A percentile compares a stretch with the other conserved stretches of the same genome.
phyloP scores from a whole-genome alignment of 805 yeast genomes.

The Starmera amethionina region DNA sequence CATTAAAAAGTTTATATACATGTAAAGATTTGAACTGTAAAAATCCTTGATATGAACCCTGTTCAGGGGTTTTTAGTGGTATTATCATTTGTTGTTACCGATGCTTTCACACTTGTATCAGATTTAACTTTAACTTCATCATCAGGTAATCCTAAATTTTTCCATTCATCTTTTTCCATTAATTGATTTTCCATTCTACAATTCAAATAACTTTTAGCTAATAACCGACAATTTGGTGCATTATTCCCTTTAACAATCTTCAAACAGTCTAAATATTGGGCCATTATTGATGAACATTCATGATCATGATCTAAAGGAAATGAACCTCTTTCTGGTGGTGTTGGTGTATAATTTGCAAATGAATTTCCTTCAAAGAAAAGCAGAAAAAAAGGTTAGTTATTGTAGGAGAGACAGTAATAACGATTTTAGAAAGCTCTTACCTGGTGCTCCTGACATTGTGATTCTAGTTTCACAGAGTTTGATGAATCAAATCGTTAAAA shows the following conservation, averaged over 20 bases:
- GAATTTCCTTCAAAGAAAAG: slow-evolving; percentile 30
- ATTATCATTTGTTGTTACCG: background rate
- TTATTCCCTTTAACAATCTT: slow-evolving; percentile 70
- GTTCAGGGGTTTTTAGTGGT: too few species aligned
- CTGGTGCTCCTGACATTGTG: background rate
- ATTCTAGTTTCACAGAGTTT: background rate
- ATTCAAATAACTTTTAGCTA: slow-evolving; percentile 72
- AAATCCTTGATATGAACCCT: background rate
- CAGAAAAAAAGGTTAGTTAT: too few species aligned
- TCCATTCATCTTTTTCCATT: slow-evolving; percentile 53
- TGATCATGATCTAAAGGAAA: slow-evolving; percentile 87
- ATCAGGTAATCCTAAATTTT: slow-evolving; percentile 50
- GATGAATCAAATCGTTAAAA: background rate
- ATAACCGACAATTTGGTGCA: slow-evolving; percentile 80
- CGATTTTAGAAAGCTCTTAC: too few species aligned
- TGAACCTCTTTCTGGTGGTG: slow-evolving; percentile 95
- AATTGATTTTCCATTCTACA: slow-evolving; percentile 82
- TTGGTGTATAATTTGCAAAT: slow-evolving; percentile 51
- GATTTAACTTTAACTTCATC: slow-evolving; percentile 24
- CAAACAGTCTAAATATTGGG: slow-evolving; percentile 67
- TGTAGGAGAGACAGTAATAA: too few species aligned
- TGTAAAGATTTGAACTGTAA: background rate
- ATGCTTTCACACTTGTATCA: background rate
- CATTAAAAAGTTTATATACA: too few species aligned
- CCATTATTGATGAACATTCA: slow-evolving; percentile 74